A percentile compares a stretch with the other conserved stretches of the same genome.
Evolutionary conservation across 805 yeast species (phyloP).

Genomic region (Suhomyces xylopsoci): DNA sequence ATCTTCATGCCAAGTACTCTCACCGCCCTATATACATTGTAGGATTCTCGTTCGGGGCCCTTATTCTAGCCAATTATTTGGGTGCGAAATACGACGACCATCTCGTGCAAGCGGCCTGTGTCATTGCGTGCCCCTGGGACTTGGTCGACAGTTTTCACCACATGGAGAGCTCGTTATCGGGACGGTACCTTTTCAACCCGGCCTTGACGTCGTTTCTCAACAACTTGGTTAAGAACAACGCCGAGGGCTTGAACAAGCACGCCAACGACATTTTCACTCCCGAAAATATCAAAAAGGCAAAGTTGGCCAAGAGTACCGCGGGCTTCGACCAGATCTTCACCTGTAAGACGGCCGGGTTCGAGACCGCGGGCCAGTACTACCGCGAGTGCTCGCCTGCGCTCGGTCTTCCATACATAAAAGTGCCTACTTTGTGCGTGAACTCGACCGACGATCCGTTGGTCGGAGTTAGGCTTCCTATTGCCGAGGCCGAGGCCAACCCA

Average conservation of each 20-base stretch:
- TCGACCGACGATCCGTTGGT: constrained; percentile 76
- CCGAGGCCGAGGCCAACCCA: constrained; percentile 55
- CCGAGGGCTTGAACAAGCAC: constrained; percentile 30
- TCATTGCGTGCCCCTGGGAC: constrained; percentile 75
- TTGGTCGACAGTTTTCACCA: constrained; percentile 46
- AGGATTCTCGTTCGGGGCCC: constrained; percentile 83
- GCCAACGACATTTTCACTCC: constrained; percentile 26
- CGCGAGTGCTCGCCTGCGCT: constrained; percentile 55
- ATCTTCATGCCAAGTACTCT: constrained; percentile 52
- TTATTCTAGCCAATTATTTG: constrained; percentile 65
- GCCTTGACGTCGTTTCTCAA: constrained; percentile 29
- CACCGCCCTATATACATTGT: constrained; percentile 58
- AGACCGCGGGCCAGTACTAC: constrained; percentile 64
- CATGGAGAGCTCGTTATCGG: constrained; percentile 38
- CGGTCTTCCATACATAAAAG: constrained; percentile 49
- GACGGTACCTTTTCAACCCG: constrained; percentile 32
- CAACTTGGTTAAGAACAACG: constrained; percentile 32
- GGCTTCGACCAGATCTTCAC: constrained; percentile 69
- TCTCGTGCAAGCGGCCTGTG: constrained; percentile 46
- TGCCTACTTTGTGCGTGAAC: constrained; percentile 63
- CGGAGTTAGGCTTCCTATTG: constrained; percentile 51
- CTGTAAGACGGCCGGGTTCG: constrained; percentile 62
- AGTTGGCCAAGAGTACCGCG: constrained; percentile 31
- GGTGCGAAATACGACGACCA: constrained; percentile 46
- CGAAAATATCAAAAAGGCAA: constrained; percentile 15